Evolutionary conservation across 1,284 basidiomycete species (phyloP).

Genomic region (Microbotryum scabiosae): DNA sequence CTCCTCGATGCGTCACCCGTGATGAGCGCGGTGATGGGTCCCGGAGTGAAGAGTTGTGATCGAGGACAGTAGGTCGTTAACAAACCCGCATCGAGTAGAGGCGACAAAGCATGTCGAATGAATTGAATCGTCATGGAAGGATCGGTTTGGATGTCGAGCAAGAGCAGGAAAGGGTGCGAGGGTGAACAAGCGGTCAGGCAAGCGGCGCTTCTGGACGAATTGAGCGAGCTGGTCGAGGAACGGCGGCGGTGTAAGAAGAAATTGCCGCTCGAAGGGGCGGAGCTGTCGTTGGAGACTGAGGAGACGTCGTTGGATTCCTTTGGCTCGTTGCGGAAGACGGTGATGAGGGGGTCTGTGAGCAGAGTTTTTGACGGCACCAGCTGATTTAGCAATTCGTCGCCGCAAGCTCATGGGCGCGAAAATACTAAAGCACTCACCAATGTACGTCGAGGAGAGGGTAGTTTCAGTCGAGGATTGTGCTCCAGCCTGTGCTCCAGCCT

Average conservation of each 20-base stretch:
- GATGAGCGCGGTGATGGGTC: constrained; percentile 15
- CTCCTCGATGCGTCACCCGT: not conserved
- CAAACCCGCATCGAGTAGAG: constrained; percentile 14
- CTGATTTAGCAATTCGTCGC: not conserved
- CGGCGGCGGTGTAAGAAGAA: not conserved
- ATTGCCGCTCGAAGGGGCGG: not conserved
- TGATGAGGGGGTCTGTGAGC: constrained; percentile 15
- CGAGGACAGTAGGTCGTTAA: constrained; percentile 21
- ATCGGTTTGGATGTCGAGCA: constrained; percentile 14
- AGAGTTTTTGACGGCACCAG: no score
- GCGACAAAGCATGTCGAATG: constrained; percentile 13
- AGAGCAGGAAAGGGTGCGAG: constrained; percentile 12
- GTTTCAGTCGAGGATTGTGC: not conserved
- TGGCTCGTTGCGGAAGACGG: constrained; percentile 4
- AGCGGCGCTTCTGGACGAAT: not conserved
- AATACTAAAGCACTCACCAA: constrained; percentile 6
- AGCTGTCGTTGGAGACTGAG: constrained; percentile 9
- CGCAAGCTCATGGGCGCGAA: no score
- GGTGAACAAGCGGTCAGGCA: constrained; percentile 1
- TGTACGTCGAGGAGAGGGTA: constrained; percentile 10
- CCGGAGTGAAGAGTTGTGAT: not conserved
- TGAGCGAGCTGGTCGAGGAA: not conserved
- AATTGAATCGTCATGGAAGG: constrained; percentile 14
- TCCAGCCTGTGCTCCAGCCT: not conserved
- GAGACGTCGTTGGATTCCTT: not conserved